phyloP scores from a whole-genome alignment of 352 stramenopile genomes.

The Paralagenidium karlingii region DNA sequence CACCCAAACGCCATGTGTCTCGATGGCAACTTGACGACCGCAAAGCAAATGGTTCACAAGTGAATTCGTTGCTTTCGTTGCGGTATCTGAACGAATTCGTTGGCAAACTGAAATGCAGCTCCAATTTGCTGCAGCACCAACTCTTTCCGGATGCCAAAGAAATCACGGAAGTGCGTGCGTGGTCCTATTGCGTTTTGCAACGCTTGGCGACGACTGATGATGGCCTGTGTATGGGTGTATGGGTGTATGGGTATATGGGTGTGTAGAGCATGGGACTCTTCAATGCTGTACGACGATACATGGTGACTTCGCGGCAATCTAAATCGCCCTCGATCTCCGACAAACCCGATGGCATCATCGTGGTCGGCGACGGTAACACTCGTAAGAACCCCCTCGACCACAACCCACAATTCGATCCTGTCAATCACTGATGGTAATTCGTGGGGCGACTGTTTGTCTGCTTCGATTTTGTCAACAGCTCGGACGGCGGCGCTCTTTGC shows the following conservation, averaged over 20 bases:
- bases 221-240: neutral
- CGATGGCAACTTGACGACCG: too few relatives aligned
- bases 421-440: neutral
- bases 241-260: neutral
- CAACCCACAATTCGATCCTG: neutral
- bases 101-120: slow-evolving; percentile 57
- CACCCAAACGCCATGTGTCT: too few relatives aligned
- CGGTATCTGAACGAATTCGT: slow-evolving; percentile 81
- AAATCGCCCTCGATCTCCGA: neutral
- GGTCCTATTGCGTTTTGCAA: neutral
- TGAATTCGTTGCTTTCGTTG: slow-evolving; percentile 26
- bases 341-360: slow-evolving; percentile 54
- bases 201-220: neutral
- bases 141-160: slow-evolving; percentile 77
- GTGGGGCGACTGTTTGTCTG: slow-evolving; percentile 1
- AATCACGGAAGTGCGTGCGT: slow-evolving; percentile 46
- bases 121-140: slow-evolving; percentile 47
- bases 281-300: slow-evolving; percentile 59
- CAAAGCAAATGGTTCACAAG: too few relatives aligned
- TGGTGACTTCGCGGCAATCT: slow-evolving; percentile 11
- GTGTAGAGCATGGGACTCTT: slow-evolving; percentile 74
- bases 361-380: slow-evolving; percentile 69
- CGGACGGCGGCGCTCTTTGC: slow-evolving; percentile 69
- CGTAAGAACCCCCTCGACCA: slow-evolving; percentile 17
- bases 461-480: slow-evolving; percentile 14